Conservation (phyloP, 2,329 filamentous ascomycete species). For the Ophiostoma montium region DNA sequence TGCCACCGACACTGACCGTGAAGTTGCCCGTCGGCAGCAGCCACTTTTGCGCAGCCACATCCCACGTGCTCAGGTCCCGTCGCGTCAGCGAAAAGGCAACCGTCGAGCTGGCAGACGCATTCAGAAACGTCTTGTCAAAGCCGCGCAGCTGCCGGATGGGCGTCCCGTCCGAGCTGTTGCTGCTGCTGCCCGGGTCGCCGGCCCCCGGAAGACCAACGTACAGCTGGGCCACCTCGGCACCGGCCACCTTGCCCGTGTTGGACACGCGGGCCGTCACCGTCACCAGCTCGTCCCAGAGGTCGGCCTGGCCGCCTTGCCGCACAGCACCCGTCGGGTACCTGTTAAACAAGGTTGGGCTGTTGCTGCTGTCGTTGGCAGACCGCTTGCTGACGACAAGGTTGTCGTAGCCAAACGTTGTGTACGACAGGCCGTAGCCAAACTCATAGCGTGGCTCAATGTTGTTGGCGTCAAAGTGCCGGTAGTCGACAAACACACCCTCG, state of each 20-base stretch:
- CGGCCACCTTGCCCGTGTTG: constrained; percentile 27
- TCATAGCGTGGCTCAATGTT: constrained; percentile 35
- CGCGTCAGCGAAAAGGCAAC: constrained; percentile 41
- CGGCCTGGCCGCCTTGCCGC: constrained; percentile 28
- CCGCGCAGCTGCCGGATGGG: constrained; percentile 49
- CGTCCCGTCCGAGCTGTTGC: neutral
- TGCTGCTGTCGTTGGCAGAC: constrained; percentile 16
- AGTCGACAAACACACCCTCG: constrained; percentile 34
- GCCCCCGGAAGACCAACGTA: constrained; percentile 28
- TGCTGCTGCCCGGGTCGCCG: neutral
- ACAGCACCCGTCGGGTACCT: constrained; percentile 26
- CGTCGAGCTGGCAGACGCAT: constrained; percentile 25
- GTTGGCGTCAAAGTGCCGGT: constrained; percentile 37
- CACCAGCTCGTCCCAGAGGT: constrained; percentile 32
- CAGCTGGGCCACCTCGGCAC: constrained; percentile 31
- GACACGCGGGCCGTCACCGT: constrained; percentile 24
- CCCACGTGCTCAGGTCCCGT: constrained; percentile 54
- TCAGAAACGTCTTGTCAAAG: constrained; percentile 45
- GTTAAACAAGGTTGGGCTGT: constrained; percentile 13
- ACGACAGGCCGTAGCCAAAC: constrained; percentile 42
- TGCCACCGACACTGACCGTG: constrained; percentile 27
- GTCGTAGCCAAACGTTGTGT: constrained; percentile 37
- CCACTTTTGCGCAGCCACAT: constrained; percentile 48
- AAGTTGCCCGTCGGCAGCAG: constrained; percentile 29
- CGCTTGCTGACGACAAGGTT: constrained; percentile 19